Percentiles rank a stretch among this genome's conserved stretches.
Conservation (phyloP, 2,329 filamentous ascomycete genomes). For the Ophiobolus disseminans region DNA sequence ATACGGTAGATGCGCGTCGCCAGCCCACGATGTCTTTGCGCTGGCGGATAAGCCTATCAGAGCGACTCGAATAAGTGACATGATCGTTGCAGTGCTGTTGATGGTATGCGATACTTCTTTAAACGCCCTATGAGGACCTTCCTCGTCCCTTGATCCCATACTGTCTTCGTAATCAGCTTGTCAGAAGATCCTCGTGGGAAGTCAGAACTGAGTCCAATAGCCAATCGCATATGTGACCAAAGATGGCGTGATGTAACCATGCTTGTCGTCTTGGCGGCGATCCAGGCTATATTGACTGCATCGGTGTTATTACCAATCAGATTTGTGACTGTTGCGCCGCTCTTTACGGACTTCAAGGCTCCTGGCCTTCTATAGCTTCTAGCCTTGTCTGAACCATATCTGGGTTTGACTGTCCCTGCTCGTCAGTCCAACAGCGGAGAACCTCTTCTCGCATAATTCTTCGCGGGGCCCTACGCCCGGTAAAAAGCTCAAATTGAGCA, state of each 20-base stretch:
- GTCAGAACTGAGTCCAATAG: not conserved
- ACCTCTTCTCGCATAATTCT: slow-evolving; percentile 74
- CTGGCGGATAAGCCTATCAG: slow-evolving; percentile 65
- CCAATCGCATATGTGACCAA: too few relatives aligned
- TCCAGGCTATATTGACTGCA: not conserved
- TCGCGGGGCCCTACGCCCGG: slow-evolving; percentile 73
- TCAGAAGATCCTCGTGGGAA: not conserved
- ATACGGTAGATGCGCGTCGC: slow-evolving; percentile 65
- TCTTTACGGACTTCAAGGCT: slow-evolving; percentile 27
- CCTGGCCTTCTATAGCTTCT: slow-evolving; percentile 39
- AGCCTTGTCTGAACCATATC: slow-evolving; percentile 37
- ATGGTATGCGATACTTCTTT: not conserved
- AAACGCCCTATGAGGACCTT: not conserved
- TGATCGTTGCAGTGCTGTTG: slow-evolving; percentile 34
- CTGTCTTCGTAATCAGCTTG: not conserved
- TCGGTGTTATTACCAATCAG: too few relatives aligned
- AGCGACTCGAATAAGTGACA: slow-evolving; percentile 62
- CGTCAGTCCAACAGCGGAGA: slow-evolving; percentile 41
- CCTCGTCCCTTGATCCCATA: not conserved
- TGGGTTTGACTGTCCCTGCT: slow-evolving; percentile 32
- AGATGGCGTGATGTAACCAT: too few relatives aligned
- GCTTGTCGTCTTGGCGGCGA: too few relatives aligned
- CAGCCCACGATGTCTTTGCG: slow-evolving; percentile 63
- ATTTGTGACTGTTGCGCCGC: not conserved
- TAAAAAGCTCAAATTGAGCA: slow-evolving; percentile 82